These are phyloP conservation scores for Xylaria digitata DNA, from an alignment of 2,329 filamentous ascomycete genomes.

Conservation along the genomic window DNA sequence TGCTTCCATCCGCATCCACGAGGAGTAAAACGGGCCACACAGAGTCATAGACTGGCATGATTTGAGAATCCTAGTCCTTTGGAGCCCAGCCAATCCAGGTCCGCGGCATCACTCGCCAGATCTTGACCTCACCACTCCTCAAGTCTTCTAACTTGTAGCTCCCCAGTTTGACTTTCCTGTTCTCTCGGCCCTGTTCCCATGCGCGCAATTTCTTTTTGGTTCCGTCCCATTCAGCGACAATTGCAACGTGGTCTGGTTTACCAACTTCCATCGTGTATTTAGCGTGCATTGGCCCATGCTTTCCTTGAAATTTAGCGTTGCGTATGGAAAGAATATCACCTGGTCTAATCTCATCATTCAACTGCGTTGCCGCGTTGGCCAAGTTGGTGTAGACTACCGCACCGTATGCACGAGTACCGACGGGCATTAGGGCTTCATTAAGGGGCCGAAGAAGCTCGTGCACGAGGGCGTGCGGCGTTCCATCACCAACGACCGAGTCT, in stretches of 20 bases:
- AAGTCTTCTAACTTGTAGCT: conserved; percentile 94
- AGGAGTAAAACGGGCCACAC: conserved; percentile 46
- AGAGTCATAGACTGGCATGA: conserved; percentile 42
- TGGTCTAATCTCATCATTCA: conserved; percentile 90
- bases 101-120: conserved; percentile 94
- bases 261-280: conserved; percentile 93
- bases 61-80: conserved; percentile 60
- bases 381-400: conserved; percentile 94
- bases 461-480: conserved; percentile 81
- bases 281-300: conserved; percentile 93
- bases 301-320: conserved; percentile 94
- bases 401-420: conserved; percentile 90
- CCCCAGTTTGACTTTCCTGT: conserved; percentile 91
- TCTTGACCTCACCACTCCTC: conserved; percentile 92
- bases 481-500: conserved; percentile 84
- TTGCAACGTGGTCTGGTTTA: conserved; percentile 86
- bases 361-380: conserved; percentile 89
- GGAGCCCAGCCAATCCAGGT: conserved; percentile 92
- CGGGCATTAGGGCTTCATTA: conserved; percentile 78
- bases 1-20: conserved; percentile 44
- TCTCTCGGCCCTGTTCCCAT: conserved; percentile 95
- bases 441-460: conserved; percentile 80
- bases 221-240: conserved; percentile 97
- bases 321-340: conserved; percentile 94
- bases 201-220: conserved; percentile 97